phyloP scores from a whole-genome alignment of 495 filamentous ascomycete species.

The Durotheca rogersii region DNA sequence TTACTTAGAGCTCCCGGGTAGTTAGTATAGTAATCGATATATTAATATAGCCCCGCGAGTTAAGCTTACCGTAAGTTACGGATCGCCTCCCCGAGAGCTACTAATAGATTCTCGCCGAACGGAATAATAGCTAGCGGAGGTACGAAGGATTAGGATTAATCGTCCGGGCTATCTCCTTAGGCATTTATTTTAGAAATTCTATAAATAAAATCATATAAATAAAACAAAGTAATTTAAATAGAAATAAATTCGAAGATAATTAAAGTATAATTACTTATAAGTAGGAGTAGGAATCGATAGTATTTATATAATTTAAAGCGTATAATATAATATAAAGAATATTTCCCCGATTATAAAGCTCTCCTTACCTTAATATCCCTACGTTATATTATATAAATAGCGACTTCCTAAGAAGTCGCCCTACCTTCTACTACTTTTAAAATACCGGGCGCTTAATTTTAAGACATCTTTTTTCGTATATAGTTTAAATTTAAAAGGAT shows the following conservation, averaged over 20 bases:
- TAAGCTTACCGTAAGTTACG: no score
- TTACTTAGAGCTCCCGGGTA: conserved; percentile 4
- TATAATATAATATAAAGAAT: not conserved
- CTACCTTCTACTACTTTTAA: not conserved
- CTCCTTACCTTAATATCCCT: not conserved
- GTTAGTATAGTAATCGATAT: no score
- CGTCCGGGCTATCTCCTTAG: not conserved
- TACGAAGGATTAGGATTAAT: not conserved
- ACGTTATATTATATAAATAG: conserved; percentile 3
- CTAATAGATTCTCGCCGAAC: not conserved
- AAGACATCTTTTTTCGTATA: no score
- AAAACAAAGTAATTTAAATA: not conserved
- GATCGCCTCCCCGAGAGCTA: conserved; percentile 1
- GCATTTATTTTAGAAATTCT: not conserved
- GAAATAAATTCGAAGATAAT: no score
- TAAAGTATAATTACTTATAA: not conserved
- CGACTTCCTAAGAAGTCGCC: conserved; percentile 8
- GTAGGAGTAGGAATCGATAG: not conserved
- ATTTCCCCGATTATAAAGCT: not conserved
- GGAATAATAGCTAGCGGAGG: not conserved
- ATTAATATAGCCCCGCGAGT: not conserved
- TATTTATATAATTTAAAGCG: not conserved
- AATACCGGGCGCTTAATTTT: no score
- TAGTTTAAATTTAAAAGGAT: conserved; percentile 2
- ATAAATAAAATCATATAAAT: not conserved